These are phyloP conservation scores for Tilletia caries DNA, from an alignment of 1,284 basidiomycete genomes.

Conservation along the genomic window DNA sequence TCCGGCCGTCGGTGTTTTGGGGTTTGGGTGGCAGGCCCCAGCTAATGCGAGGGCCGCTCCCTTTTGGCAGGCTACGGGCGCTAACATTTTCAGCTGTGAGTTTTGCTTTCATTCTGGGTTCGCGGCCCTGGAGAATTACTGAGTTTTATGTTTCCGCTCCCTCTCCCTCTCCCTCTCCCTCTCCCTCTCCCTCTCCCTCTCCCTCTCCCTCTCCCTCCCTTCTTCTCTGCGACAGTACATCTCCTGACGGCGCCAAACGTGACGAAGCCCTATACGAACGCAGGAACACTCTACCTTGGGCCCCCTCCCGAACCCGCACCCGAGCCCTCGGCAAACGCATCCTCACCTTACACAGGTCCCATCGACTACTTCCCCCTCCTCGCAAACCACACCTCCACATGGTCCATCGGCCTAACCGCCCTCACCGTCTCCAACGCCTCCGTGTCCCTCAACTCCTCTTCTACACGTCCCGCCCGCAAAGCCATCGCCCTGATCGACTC, in stretches of 20 bases:
- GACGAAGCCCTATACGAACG: background rate
- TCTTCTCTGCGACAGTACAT: background rate
- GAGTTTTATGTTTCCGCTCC: too few species aligned
- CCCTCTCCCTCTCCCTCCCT: background rate
- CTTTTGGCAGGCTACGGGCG: constrained; percentile 63
- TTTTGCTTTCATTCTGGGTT: too few species aligned
- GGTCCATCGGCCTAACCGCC: constrained; percentile 4
- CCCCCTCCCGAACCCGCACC: background rate
- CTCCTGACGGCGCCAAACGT: background rate
- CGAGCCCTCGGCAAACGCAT: background rate
- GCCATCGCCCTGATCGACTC: constrained; percentile 1
- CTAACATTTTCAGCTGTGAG: constrained; percentile 3
- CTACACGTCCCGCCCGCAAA: background rate
- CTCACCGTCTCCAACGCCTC: background rate
- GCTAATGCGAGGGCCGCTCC: constrained; percentile 59
- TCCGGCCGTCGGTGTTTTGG: constrained; percentile 56
- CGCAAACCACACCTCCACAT: background rate
- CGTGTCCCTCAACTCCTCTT: background rate
- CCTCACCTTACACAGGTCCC: constrained; percentile 3
- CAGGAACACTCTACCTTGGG: background rate
- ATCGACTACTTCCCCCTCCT: constrained; percentile 4
- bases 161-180: too few species aligned
- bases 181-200: too few species aligned
- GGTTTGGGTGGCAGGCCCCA: constrained; percentile 53
- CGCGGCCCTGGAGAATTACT: too few species aligned